phyloP scores from a whole-genome alignment of 192 early-diverging fungal genomes.

The Mortierella antarctica region DNA sequence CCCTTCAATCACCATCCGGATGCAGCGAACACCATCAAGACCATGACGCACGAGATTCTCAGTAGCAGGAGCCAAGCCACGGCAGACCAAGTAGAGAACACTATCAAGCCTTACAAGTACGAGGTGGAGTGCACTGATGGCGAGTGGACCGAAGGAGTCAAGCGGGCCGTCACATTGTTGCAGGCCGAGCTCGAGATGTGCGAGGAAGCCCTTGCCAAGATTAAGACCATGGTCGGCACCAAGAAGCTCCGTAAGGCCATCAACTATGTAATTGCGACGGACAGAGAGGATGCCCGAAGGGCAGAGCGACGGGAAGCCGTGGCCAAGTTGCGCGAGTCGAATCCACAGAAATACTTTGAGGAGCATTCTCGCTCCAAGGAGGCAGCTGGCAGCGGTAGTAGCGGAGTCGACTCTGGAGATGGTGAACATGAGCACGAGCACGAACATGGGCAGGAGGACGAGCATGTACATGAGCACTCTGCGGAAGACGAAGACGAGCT shows the following conservation, averaged over 20 bases:
- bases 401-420: neutral
- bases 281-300: constrained; percentile 66
- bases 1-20: constrained; percentile 90
- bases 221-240: constrained; percentile 81
- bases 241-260: constrained; percentile 88
- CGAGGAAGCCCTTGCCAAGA: constrained; percentile 73
- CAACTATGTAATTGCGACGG: constrained; percentile 77
- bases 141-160: constrained; percentile 94
- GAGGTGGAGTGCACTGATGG: constrained; percentile 92
- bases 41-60: constrained; percentile 88
- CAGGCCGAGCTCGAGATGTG: constrained; percentile 86
- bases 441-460: neutral
- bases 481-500: constrained; percentile 53
- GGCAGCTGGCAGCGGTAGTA: neutral
- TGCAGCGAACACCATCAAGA: constrained; percentile 80
- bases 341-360: constrained; percentile 19
- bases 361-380: neutral
- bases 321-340: constrained; percentile 31
- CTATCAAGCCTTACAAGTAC: constrained; percentile 98
- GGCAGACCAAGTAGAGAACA: constrained; percentile 98
- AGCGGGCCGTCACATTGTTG: constrained; percentile 77
- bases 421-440: constrained; percentile 10
- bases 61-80: constrained; percentile 88
- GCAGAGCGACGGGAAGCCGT: constrained; percentile 34
- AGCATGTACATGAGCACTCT: constrained; percentile 17